Base-by-base conservation (phyloP, 2,329 filamentous ascomycete genomes). In the Clonostachys rosea region DNA sequence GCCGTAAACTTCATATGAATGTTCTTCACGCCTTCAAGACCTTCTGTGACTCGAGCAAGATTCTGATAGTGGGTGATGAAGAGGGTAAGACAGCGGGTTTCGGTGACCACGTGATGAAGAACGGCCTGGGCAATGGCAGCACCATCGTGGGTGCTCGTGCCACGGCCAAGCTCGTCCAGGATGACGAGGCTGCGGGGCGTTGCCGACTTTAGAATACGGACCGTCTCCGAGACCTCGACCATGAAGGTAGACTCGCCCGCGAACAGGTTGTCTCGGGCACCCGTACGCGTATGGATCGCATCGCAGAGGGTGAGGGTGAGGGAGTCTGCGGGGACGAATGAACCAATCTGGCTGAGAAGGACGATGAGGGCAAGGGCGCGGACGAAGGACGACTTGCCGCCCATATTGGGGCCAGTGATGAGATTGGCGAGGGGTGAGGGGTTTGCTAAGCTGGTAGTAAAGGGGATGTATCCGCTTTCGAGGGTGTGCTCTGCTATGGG, bases 31-130 rank as follows among this genome's bases (percentile, higher is more conserved):
- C 77, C 75, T 7, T 74, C 65, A 49, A 95, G 87, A 2, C 81
- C 83, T 24, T 83, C 78, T 10, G 84, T 86, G 52, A 95, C 77
- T 42, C 73, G 71, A 10, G 84, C 82, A 1, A 99, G 79, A 54
- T 85, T 86, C 69, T 99, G 94, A 65, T 99, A 99, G 69, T 99
- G 94, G 5, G 94, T 99, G 64, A 99, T 96, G 73, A 99, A 99
- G 40, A 99, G 75, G 6, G 90, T 95, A 42, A 96, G 75, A 51
- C 89, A 89, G 46, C 78, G 76, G 1, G 85, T 78, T 14, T 91
- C 79, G 20, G 83, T 76, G 24, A 95, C 86, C 51, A 97, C 81
- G 59, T 95, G 85, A 49, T 92, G 83, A 6, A 99, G 75, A 6
- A 99, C 94, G 20, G 91, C 88, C 57, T 95, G 87, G 2, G 94